These are phyloP conservation scores for Sphaerulina populicola DNA, from an alignment of 2,329 filamentous ascomycete species.

Conservation along the genomic window DNA sequence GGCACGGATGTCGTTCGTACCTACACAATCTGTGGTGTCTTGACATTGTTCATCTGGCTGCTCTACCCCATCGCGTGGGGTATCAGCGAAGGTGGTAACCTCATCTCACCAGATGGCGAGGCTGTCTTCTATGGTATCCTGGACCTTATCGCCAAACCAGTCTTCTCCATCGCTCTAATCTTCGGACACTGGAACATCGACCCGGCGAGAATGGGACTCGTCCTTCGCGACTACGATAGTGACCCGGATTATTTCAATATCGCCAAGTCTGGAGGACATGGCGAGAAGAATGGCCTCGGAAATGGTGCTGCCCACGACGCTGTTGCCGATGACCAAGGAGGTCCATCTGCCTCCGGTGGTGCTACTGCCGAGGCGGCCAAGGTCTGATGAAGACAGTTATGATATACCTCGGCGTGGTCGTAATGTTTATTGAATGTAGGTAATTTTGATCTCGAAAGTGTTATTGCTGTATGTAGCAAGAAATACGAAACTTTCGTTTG, in stretches of 20 bases:
- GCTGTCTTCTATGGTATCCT: slow-evolving; percentile 59
- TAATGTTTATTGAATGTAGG: too few species aligned
- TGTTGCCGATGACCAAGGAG: not conserved
- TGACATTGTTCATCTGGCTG: slow-evolving; percentile 51
- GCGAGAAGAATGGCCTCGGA: slow-evolving; percentile 4
- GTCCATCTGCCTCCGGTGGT: too few species aligned
- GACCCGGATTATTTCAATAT: slow-evolving; percentile 7
- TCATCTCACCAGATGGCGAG: slow-evolving; percentile 56
- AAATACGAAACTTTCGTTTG: too few species aligned
- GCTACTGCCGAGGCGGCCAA: too few species aligned
- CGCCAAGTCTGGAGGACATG: not conserved
- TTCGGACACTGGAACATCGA: slow-evolving; percentile 53
- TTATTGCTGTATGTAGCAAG: too few species aligned
- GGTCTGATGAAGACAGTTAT: not conserved
- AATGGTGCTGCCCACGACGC: slow-evolving; percentile 2
- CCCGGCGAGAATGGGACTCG: slow-evolving; percentile 46
- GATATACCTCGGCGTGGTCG: not conserved
- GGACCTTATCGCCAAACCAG: slow-evolving; percentile 53
- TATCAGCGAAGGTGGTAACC: slow-evolving; percentile 52
- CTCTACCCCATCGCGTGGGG: slow-evolving; percentile 56
- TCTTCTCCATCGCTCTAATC: slow-evolving; percentile 51
- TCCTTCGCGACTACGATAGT: slow-evolving; percentile 31
- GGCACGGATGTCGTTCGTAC: slow-evolving; percentile 44
- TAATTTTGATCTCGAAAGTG: too few species aligned
- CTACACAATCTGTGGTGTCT: slow-evolving; percentile 46